Evolutionary conservation across 805 yeast genomes (phyloP).

Genomic region (Tetrapisispora iriomotensis): DNA sequence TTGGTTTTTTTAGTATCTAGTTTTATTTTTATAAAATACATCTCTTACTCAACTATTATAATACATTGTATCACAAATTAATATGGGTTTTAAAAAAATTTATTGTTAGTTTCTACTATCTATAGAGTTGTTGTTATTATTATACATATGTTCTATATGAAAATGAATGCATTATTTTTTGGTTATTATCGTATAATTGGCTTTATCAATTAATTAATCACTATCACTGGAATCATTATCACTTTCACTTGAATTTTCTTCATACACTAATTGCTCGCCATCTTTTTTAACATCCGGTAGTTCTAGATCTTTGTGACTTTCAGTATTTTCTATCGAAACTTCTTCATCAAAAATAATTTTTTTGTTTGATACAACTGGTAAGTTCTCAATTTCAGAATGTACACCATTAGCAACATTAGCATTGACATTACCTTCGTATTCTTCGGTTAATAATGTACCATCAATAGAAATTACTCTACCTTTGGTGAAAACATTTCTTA

Average conservation of each 20-base stretch:
- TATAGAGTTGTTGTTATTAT: not conserved
- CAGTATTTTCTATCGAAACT: conserved; percentile 28
- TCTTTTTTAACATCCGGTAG: conserved; percentile 27
- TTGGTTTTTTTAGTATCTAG: no score
- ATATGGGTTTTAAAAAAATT: no score
- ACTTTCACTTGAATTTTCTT: conserved; percentile 25
- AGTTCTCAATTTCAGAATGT: conserved; percentile 39
- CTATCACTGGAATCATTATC: conserved; percentile 18
- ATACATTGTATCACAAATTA: no score
- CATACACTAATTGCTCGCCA: conserved; percentile 30
- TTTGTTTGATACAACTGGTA: conserved; percentile 41
- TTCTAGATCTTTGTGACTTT: conserved; percentile 29
- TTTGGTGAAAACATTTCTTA: conserved; percentile 60
- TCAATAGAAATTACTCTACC: conserved; percentile 80
- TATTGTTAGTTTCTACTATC: no score
- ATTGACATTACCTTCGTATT: conserved; percentile 3
- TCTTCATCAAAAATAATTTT: conserved; percentile 44
- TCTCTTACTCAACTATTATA: no score
- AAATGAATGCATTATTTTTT: conserved; percentile 1
- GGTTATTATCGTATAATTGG: no score
- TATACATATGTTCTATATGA: conserved; percentile 2
- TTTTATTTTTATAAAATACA: no score
- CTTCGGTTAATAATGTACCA: conserved; percentile 56
- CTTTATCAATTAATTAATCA: conserved; percentile 9
- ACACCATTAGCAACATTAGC: conserved; percentile 7